Evolutionary conservation across 2,329 filamentous ascomycete species (phyloP), one percentile per base, ranked within the genome.

Genomic region (Sporothrix dimorphospora): DNA sequence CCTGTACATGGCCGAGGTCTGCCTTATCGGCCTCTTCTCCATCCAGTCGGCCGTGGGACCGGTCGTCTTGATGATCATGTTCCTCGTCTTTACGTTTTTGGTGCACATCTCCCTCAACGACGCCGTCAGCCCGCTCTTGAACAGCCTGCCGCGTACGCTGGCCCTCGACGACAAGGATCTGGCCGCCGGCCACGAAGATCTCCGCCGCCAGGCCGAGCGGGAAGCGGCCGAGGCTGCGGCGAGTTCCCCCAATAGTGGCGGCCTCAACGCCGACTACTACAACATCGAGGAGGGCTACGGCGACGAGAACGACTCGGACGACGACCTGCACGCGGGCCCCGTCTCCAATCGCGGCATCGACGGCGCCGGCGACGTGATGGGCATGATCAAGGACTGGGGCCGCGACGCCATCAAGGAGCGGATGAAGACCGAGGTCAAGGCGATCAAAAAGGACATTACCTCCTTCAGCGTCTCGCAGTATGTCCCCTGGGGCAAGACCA

Each of bases 1-100:
- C 69, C 85, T 96, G 65, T 97, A 97, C 81, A 83, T 97, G 16
- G 88, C 91, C 0, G 90, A 95, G 77, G 82, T 94, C 71, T 94
- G 92, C 80, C 83, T 97, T 76, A 89, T 97, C 74, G 94, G 94
- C 69, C 86, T 97, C 49, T 96, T 97, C 78, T 89, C 88, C 57
- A 89, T 95, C 71, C 88, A 88, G 82, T 82, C 84, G 69, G 87
- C 89, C 0, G 78, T 90, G 14, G 92, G 92, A 0, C 94, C 93
- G 0, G 81, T 95, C 72, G 84, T 93, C 40, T 82, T 97, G 49
- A 94, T 94, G 87, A 87, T 91, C 71, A 82, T 92, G 75, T 92
- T 94, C 81, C 83, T 95, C 71, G 79, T 96, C 79, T 92, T 95
- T 80, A 90, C 91, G 16, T 83, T 92, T 21, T 84, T 97, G 30